Evolutionary conservation across 202 grass and related monocot genomes (phyloP), one percentile per base, ranked within the genome.

Genomic region (Saccharum hybrid): DNA sequence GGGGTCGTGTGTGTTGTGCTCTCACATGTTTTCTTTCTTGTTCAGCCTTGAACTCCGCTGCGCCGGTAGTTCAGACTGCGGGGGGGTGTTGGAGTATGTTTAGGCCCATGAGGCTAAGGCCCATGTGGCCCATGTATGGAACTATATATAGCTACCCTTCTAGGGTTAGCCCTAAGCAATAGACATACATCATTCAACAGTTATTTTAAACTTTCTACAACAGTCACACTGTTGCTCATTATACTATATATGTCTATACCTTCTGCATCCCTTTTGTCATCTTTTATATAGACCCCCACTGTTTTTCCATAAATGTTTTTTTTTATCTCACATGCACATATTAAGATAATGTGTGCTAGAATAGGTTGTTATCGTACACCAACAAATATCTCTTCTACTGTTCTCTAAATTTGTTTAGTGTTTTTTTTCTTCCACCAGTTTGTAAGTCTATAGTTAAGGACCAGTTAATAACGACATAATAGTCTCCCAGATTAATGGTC

Each of bases 281-380:
- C 15, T 63, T 41, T 63, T 54, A 13, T 72, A 9, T 63, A 30
- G 68, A 70, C 37, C 4, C 1, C 19, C n/a, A 51, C 38, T 51
- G 30, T 78, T 71, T 19, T 84, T 62, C 19, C 34, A 78, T 60
- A 39, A 48, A 63, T 48, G 64, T 26, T 19, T 13, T 84, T n/a
- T 84, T 84, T 85, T 31, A 37, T 10, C 30, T 72, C 48, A 57
- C 7, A 0, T 70, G n/a, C 40, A 52, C n/a, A 51, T 70, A 18
- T 40, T 43, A 69, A 59, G 10, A 48, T 61, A 37, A 77, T 26
- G 4, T 41, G 11, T 38, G 56, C 56, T 60, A 60, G 19, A 56
- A 9, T 60, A 16, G 4, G 3, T 76, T 45, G 38, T 66, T 43
- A 19, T 10, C 10, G 1, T 43, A 42, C 4, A 81, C 22, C 8